Conservation (phyloP, 2,329 filamentous ascomycete species). For the Verticillium longisporum region DNA sequence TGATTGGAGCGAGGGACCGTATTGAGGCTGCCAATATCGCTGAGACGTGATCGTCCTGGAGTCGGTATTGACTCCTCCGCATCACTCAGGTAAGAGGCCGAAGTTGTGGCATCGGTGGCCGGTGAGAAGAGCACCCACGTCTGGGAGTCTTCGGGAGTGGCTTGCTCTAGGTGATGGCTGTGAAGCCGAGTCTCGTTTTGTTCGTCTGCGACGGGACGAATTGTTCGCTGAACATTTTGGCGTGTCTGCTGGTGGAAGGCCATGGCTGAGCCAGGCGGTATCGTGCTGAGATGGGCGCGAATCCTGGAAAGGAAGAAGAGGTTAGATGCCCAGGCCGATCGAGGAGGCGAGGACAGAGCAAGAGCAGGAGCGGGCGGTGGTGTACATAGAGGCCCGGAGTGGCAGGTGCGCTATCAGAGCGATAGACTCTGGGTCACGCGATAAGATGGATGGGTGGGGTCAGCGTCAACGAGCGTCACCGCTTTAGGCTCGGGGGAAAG, state of each 20-base stretch:
- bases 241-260: slow-evolving; percentile 55
- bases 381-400: neutral
- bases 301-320: neutral
- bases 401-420: neutral
- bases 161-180: slow-evolving; percentile 22
- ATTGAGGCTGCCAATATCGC: slow-evolving; percentile 74
- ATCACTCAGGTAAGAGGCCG: slow-evolving; percentile 62
- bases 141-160: slow-evolving; percentile 61
- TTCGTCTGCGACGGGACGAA: slow-evolving; percentile 32
- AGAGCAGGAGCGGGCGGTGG: neutral
- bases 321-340: neutral
- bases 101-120: slow-evolving; percentile 49
- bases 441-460: neutral
- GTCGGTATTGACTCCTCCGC: slow-evolving; percentile 58
- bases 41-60: slow-evolving; percentile 64
- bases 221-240: slow-evolving; percentile 42
- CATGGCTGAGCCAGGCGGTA: slow-evolving; percentile 27
- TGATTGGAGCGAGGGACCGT: slow-evolving; percentile 57
- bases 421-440: slow-evolving; percentile 1
- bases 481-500: neutral
- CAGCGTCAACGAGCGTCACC: neutral
- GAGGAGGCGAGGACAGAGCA: neutral
- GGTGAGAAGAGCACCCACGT: slow-evolving; percentile 97
- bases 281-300: neutral
- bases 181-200: slow-evolving; percentile 20